A percentile compares a stretch with the other conserved stretches of the same genome.
phyloP scores from a whole-genome alignment of 2,329 filamentous ascomycete genomes.

The Lasiodiplodia sp. region DNA sequence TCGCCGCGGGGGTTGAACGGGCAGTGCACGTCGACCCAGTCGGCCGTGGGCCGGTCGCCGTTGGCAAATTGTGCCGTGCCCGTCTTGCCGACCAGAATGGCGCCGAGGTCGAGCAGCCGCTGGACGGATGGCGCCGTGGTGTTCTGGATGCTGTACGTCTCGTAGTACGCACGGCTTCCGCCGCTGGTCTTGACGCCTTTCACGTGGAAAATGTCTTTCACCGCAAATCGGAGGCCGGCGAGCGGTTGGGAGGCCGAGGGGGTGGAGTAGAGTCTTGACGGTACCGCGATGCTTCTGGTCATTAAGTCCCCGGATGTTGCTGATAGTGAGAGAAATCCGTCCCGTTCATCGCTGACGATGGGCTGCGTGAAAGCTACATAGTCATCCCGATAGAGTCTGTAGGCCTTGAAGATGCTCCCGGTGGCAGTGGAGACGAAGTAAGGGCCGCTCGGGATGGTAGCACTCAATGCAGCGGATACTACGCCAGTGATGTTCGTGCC shows the following conservation, averaged over 20 bases:
- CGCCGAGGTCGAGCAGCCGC: conserved; percentile 39
- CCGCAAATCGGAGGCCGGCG: conserved; percentile 37
- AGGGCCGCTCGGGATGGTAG: neutral
- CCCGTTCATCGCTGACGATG: neutral
- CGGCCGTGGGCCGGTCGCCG: conserved; percentile 37
- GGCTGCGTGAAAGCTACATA: neutral
- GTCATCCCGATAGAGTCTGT: neutral
- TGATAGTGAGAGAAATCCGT: neutral
- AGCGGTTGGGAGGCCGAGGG: conserved; percentile 31
- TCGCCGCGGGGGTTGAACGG: conserved; percentile 44
- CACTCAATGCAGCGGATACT: neutral
- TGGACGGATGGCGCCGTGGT: conserved; percentile 38
- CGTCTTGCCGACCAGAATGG: conserved; percentile 61
- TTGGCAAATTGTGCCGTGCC: conserved; percentile 59
- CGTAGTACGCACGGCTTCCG: conserved; percentile 38
- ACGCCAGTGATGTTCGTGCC: neutral
- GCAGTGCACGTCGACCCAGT: conserved; percentile 39
- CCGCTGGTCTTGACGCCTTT: conserved; percentile 39
- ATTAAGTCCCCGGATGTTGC: neutral
- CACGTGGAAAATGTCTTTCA: conserved; percentile 41
- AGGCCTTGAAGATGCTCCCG: conserved; percentile 2
- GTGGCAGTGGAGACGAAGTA: conserved; percentile 8
- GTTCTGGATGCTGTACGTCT: conserved; percentile 35
- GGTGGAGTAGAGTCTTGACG: neutral
- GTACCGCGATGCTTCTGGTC: neutral